Evolutionary conservation across 768 basidiomycete genomes (phyloP).

Genomic region (Sistotremastrum niveocremeum): DNA sequence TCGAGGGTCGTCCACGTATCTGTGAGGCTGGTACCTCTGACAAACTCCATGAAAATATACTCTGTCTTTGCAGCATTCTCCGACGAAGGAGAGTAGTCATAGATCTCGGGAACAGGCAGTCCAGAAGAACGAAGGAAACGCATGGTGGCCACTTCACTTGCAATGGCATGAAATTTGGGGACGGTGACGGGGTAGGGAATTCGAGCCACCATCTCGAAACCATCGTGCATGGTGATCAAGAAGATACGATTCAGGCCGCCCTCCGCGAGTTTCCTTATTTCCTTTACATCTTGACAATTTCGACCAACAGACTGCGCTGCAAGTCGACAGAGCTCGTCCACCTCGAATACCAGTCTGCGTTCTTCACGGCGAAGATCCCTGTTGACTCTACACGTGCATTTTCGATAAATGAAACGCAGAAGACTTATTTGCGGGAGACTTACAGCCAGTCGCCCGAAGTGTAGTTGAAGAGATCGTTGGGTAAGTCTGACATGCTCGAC

Average conservation of each 20-base stretch:
- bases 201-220: slow-evolving; percentile 11
- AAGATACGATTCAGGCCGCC: slow-evolving; percentile 20
- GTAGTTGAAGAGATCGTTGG: slow-evolving; percentile 27
- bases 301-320: slow-evolving; percentile 29
- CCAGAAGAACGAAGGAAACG: slow-evolving; percentile 10
- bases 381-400: no score
- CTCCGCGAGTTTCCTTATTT: slow-evolving; percentile 30
- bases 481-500: slow-evolving; percentile 16
- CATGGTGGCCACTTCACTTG: slow-evolving; percentile 15
- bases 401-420: no score
- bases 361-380: slow-evolving; percentile 30
- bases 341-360: slow-evolving; percentile 28
- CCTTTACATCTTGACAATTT: slow-evolving; percentile 23
- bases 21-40: slow-evolving; percentile 6
- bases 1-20: slow-evolving; percentile 6
- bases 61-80: slow-evolving; percentile 6
- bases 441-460: slow-evolving; percentile 31
- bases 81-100: slow-evolving; percentile 4
- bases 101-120: slow-evolving; percentile 7
- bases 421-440: slow-evolving; percentile 20
- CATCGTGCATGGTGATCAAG: slow-evolving; percentile 15
- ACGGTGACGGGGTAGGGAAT: slow-evolving; percentile 12
- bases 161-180: slow-evolving; percentile 11
- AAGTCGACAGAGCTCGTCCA: slow-evolving; percentile 29
- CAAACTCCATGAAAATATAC: slow-evolving; percentile 8